These are phyloP conservation scores for Globisporangium recalcitrans DNA, from an alignment of 352 stramenopile species.

Conservation along the genomic window DNA sequence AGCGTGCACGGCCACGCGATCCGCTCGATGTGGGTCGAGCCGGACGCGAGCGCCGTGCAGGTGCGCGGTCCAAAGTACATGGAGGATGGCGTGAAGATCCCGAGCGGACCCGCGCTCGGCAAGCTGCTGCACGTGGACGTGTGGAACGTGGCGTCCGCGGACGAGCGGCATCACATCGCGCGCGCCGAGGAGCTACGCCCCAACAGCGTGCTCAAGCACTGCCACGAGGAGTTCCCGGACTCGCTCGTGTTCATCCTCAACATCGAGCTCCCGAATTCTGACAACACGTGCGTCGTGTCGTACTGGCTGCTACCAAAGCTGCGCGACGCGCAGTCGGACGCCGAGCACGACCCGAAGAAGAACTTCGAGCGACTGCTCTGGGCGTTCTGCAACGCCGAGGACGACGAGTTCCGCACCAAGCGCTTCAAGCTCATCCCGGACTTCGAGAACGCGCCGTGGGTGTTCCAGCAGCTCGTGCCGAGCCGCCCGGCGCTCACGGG, in stretches of 20 bases:
- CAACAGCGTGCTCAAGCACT: constrained; percentile 49
- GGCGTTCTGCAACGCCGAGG: constrained; percentile 42
- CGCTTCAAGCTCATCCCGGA: constrained; percentile 89
- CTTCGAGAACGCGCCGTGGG: constrained; percentile 77
- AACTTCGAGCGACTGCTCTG: constrained; percentile 62
- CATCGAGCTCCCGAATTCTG: constrained; percentile 67
- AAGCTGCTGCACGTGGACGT: constrained; percentile 63
- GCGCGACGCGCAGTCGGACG: constrained; percentile 12
- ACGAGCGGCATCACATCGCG: constrained; percentile 51
- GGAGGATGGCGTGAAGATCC: constrained; percentile 47
- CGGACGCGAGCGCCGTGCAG: constrained; percentile 37
- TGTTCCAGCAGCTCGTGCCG: constrained; percentile 76
- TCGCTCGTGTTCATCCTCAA: constrained; percentile 86
- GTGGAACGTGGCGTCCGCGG: constrained; percentile 40
- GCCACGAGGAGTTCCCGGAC: constrained; percentile 34
- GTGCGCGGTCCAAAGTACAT: constrained; percentile 60
- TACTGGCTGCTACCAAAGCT: constrained; percentile 63
- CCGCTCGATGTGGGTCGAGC: constrained; percentile 56
- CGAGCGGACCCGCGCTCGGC: constrained; percentile 36
- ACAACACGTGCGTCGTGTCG: constrained; percentile 66
- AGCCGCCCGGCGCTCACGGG: constrained; percentile 82
- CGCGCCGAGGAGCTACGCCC: constrained; percentile 36
- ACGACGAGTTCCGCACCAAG: constrained; percentile 52
- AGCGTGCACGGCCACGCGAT: constrained; percentile 29
- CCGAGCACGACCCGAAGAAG: constrained; percentile 14